Conservation (phyloP, 306 rosid genomes). For the Medicago arabica region DNA sequence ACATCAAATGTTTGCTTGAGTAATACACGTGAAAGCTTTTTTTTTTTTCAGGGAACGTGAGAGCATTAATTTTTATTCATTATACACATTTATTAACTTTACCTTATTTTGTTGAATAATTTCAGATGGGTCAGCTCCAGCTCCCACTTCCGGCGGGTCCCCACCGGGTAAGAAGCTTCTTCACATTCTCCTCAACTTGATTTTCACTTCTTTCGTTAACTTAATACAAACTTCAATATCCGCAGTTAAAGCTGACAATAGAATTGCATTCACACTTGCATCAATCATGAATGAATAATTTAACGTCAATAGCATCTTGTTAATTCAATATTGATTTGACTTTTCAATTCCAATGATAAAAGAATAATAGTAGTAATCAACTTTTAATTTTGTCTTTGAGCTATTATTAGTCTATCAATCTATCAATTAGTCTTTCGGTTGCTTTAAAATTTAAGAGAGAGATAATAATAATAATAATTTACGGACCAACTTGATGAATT, state of each 20-base stretch:
- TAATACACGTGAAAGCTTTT: not conserved
- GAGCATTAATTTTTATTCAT: not conserved
- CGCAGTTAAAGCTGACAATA: not conserved
- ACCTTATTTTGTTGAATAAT: not conserved
- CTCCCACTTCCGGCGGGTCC: slow-evolving; percentile 37
- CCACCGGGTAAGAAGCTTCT: slow-evolving; percentile 49
- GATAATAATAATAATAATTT: too few species aligned
- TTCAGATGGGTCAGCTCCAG: slow-evolving; percentile 39
- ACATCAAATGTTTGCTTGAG: too few species aligned
- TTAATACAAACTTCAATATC: not conserved
- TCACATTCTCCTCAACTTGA: not conserved
- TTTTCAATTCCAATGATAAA: not conserved
- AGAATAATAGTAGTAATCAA: too few species aligned
- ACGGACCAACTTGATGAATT: too few species aligned
- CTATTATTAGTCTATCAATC: too few species aligned
- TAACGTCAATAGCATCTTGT: not conserved
- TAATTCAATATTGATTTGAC: not conserved
- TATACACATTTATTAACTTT: not conserved
- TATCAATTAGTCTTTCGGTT: not conserved
- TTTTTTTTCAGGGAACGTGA: not conserved
- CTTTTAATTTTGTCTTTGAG: too few species aligned
- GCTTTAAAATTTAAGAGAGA: not conserved
- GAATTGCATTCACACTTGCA: not conserved
- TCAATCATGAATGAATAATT: not conserved
- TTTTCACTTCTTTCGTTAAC: not conserved